These are phyloP conservation scores for Monilinia fructigena DNA, from an alignment of 2,329 filamentous ascomycete genomes.

Conservation along the genomic window DNA sequence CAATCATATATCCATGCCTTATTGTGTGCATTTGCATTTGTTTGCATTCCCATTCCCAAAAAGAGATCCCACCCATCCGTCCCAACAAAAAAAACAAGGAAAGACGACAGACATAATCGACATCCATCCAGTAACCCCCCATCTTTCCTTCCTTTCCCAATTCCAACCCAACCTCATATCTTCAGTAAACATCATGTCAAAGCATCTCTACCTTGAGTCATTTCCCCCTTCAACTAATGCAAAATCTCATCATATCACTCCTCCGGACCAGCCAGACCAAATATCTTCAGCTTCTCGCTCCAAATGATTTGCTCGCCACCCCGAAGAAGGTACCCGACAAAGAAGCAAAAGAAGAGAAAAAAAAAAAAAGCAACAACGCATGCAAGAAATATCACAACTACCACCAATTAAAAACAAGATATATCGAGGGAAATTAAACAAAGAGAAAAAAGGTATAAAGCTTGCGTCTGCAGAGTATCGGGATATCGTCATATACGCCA, in stretches of 20 bases:
- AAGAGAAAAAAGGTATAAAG: conserved; percentile 24
- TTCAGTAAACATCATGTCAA: conserved; percentile 24
- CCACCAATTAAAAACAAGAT: conserved; percentile 23
- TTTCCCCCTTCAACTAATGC: conserved; percentile 8
- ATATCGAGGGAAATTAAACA: conserved; percentile 15
- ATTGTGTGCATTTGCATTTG: conserved; percentile 14
- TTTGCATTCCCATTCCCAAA: conserved; percentile 14
- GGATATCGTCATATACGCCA: conserved; percentile 22
- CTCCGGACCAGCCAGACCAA: conserved; percentile 25
- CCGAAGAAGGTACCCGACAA: conserved; percentile 17
- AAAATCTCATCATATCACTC: conserved; percentile 10
- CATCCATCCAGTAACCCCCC: not conserved
- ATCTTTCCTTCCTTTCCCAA: conserved; percentile 9
- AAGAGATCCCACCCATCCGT: conserved; percentile 11
- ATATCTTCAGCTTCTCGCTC: conserved; percentile 7
- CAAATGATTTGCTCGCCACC: conserved; percentile 18
- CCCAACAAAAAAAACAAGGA: not conserved
- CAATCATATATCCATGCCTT: conserved; percentile 24
- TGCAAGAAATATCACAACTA: conserved; percentile 10
- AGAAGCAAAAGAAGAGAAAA: not conserved
- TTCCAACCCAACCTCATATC: conserved; percentile 21
- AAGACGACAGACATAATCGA: conserved; percentile 4
- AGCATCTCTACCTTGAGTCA: conserved; percentile 14
- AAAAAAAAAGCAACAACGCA: conserved; percentile 1
- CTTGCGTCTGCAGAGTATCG: conserved; percentile 16